A percentile compares a stretch with the other conserved stretches of the same genome.
phyloP scores from a whole-genome alignment of 2,329 filamentous ascomycete species.

The Dichotomopilus funicola region DNA sequence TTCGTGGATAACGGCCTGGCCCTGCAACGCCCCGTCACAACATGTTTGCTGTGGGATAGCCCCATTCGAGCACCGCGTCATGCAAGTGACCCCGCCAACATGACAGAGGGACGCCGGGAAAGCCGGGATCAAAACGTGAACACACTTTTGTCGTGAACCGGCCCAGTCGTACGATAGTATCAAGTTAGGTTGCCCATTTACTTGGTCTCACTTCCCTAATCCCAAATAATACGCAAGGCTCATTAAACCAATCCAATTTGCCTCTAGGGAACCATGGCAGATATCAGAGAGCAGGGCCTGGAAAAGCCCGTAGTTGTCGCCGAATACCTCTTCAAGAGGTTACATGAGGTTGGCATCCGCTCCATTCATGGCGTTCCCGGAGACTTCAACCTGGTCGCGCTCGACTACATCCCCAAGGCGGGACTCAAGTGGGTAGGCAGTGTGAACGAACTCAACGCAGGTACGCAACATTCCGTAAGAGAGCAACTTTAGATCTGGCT shows the following conservation, averaged over 20 bases:
- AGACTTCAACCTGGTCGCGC: slow-evolving; percentile 64
- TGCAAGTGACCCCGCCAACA: background rate
- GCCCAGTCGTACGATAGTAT: too few species aligned
- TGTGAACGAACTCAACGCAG: slow-evolving; percentile 67
- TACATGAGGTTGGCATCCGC: slow-evolving; percentile 57
- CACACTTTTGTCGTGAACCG: too few species aligned
- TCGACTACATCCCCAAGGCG: slow-evolving; percentile 57
- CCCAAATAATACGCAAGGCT: background rate
- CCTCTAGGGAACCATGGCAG: slow-evolving; percentile 20
- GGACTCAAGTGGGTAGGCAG: slow-evolving; percentile 61
- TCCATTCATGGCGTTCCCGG: slow-evolving; percentile 65
- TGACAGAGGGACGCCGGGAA: background rate
- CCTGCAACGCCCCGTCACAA: background rate
- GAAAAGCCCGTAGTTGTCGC: slow-evolving; percentile 47
- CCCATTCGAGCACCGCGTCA: background rate
- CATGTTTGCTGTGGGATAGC: background rate
- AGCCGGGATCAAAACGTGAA: too few species aligned
- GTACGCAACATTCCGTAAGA: slow-evolving; percentile 32
- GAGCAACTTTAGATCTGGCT: background rate
- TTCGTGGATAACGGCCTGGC: background rate
- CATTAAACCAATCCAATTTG: background rate
- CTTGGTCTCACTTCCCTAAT: background rate
- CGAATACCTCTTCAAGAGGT: slow-evolving; percentile 60
- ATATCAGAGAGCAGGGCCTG: slow-evolving; percentile 38
- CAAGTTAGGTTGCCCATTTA: background rate